Conservation (phyloP, 2,329 filamentous ascomycete species). For the Furcasterigmium furcatum region DNA sequence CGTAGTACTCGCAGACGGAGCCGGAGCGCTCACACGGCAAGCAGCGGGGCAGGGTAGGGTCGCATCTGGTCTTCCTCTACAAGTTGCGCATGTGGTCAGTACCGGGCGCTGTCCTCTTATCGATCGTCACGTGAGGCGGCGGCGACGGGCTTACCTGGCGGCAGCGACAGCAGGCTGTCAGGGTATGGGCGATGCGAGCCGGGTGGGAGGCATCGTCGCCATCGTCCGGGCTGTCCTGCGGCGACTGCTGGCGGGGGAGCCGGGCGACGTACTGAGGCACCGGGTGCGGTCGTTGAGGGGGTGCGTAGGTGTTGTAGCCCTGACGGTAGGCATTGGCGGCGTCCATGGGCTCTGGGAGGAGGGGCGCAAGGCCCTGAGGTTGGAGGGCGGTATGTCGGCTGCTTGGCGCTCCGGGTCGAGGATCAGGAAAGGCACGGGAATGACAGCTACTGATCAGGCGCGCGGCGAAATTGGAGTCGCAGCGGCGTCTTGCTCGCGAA, state of each 20-base stretch:
- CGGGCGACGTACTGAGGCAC: neutral
- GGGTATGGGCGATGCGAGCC: constrained; percentile 67
- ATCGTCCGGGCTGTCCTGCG: constrained; percentile 1
- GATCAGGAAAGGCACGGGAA: neutral
- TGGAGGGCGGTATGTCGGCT: neutral
- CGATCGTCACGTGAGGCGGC: too few relatives aligned
- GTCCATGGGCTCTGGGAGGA: constrained; percentile 45
- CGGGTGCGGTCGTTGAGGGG: constrained; percentile 28
- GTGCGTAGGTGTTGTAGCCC: constrained; percentile 42
- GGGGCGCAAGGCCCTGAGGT: constrained; percentile 7
- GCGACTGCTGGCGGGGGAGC: neutral
- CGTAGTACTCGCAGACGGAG: constrained; percentile 91
- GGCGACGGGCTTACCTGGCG: constrained; percentile 56
- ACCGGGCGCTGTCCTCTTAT: neutral
- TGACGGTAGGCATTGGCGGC: constrained; percentile 57
- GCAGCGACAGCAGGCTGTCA: constrained; percentile 78
- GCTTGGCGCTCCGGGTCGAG: too few relatives aligned
- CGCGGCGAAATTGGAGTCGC: too few relatives aligned
- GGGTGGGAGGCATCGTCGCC: constrained; percentile 44
- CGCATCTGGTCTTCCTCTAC: constrained; percentile 93
- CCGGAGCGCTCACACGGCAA: constrained; percentile 90
- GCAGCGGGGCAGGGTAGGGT: constrained; percentile 87
- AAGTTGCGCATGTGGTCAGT: constrained; percentile 13
- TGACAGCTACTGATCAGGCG: too few relatives aligned
- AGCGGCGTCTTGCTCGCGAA: too few relatives aligned